Evolutionary conservation across 2,329 filamentous ascomycete genomes (phyloP), one percentile per base, ranked within the genome.

Genomic region (Fusarium sambucinum): DNA sequence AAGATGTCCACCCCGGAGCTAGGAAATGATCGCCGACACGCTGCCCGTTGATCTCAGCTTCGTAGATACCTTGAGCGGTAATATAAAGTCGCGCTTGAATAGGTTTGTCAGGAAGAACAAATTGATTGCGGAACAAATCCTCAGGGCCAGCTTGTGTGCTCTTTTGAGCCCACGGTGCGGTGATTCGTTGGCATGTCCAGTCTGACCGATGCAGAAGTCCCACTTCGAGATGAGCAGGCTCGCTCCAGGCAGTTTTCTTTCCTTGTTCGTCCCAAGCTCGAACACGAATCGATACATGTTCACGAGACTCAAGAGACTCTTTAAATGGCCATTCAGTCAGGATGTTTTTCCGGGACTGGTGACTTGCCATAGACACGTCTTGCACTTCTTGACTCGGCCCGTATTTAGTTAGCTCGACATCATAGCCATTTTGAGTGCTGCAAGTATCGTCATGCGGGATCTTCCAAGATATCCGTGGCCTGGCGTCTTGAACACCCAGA

Each of bases 1-100:
- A 88, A 11, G 79, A 79, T 35, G 81, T 81, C 83, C 84, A 87
- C 0, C 84, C 84, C 0, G 84, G 84, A 32, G 84, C 81, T 41
- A 85, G 77, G 16, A 80, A 77, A 6, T 76, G 63, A 25, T 79
- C 77, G 0, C 79, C 80, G 7, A 84, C 77, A 9, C 71, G 64
- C 1, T 74, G 64, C 0, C 81, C 83, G 42, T 86, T 85, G 54
- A 86, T 79, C 30, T 78, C 78, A 0, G 79, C 79, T 33, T 80
- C 76, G 51, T 83, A 85, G 2, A 84, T 55, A 3, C 83, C 83
- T n/a, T 80, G 75, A 0, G 79, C 76, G 0, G 83, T 83, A 32
- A 83, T 78, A 51, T 85, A 85, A 0, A 85, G 72, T 2, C 80
- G 74, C 0, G 81, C 82, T 13, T 51, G 27, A 14, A 47, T 42